These are phyloP conservation scores for Penstemon davidsonii DNA, from an alignment of 257 asterid species.

Conservation along the genomic window DNA sequence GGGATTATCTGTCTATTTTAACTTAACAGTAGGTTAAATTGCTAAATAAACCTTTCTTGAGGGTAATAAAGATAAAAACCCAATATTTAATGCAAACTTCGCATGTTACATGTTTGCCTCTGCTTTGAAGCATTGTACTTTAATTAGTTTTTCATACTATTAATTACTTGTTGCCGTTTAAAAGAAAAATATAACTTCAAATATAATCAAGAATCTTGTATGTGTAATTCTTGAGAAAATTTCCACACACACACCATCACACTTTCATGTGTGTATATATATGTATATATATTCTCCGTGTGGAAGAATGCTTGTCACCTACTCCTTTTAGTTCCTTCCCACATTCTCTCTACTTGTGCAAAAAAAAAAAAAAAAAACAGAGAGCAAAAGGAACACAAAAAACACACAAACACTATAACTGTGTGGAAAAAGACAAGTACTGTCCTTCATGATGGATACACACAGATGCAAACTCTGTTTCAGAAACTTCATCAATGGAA, in stretches of 20 bases:
- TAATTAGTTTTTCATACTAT: conserved; percentile 32
- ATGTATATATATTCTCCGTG: conserved; percentile 42
- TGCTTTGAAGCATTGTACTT: conserved; percentile 36
- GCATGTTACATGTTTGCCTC: conserved; percentile 76
- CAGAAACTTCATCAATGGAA: conserved; percentile 65
- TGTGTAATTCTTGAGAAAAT: not conserved
- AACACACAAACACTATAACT: conserved; percentile 30
- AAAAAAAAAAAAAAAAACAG: conserved; percentile 26
- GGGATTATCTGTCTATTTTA: too few relatives aligned
- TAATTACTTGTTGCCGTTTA: conserved; percentile 63
- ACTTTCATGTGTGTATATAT: conserved; percentile 21
- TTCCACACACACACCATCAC: not conserved
- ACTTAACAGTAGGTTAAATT: too few relatives aligned
- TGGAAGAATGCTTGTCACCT: conserved; percentile 84
- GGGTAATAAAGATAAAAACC: too few relatives aligned
- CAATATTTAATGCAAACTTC: conserved; percentile 47
- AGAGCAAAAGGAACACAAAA: conserved; percentile 25
- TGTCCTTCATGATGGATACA: conserved; percentile 52
- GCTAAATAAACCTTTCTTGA: too few relatives aligned
- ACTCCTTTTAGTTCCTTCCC: conserved; percentile 65
- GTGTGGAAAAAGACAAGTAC: conserved; percentile 7
- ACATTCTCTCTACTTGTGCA: conserved; percentile 49
- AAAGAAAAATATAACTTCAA: conserved; percentile 33
- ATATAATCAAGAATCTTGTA: conserved; percentile 34
- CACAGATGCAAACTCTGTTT: conserved; percentile 75